Evolutionary conservation across 2,329 filamentous ascomycete genomes (phyloP).

Genomic region (Xylaria sp.): DNA sequence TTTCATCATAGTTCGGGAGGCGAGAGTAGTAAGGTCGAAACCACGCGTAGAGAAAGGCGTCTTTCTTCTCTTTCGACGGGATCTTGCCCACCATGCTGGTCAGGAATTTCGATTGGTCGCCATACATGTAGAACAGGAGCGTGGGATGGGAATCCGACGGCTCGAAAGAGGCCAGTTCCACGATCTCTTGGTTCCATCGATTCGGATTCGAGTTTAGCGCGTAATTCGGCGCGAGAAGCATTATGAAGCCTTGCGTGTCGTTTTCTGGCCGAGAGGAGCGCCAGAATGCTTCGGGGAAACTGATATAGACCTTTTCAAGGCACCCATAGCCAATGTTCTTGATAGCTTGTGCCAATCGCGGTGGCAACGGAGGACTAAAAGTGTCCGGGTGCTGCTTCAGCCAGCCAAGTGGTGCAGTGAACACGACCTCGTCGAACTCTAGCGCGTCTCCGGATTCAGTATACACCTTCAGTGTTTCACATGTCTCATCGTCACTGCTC

Average conservation of each 20-base stretch:
- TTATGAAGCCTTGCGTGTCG: slow-evolving; percentile 73
- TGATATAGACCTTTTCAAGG: slow-evolving; percentile 77
- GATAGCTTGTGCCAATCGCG: slow-evolving; percentile 69
- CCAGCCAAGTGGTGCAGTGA: slow-evolving; percentile 76
- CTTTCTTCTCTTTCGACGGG: slow-evolving; percentile 58
- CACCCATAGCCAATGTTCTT: slow-evolving; percentile 74
- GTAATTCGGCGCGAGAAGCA: slow-evolving; percentile 80
- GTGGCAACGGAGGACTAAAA: slow-evolving; percentile 71
- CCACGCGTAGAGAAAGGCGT: slow-evolving; percentile 69
- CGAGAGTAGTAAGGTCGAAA: slow-evolving; percentile 82
- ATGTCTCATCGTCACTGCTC: slow-evolving; percentile 46
- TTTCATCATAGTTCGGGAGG: slow-evolving; percentile 73
- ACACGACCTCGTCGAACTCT: slow-evolving; percentile 74
- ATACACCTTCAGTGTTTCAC: slow-evolving; percentile 56
- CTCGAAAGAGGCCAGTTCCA: slow-evolving; percentile 79
- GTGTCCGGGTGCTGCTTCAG: slow-evolving; percentile 67
- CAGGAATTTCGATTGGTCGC: slow-evolving; percentile 68
- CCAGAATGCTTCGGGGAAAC: slow-evolving; percentile 84
- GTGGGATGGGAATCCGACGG: slow-evolving; percentile 74
- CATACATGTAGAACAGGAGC: slow-evolving; percentile 84
- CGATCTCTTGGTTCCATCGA: slow-evolving; percentile 78
- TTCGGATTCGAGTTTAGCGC: slow-evolving; percentile 68
- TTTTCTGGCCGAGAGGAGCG: slow-evolving; percentile 54
- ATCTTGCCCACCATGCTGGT: slow-evolving; percentile 59
- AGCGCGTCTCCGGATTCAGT: slow-evolving; percentile 58